Base-by-base conservation (phyloP, 768 basidiomycete species). In the Holtermanniella nyarrowii region DNA sequence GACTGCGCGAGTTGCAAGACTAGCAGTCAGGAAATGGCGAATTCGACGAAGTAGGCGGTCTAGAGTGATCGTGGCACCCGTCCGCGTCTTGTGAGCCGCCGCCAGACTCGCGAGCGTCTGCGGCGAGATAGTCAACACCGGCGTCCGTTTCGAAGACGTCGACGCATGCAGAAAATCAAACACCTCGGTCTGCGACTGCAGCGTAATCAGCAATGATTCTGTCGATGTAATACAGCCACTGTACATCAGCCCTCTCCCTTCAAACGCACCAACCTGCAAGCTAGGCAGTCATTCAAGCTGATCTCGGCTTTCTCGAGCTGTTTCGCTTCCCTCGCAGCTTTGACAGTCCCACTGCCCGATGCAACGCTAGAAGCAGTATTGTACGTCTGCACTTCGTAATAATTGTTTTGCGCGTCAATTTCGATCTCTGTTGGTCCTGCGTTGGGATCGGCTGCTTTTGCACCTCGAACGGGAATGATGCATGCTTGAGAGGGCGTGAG, bases 161-260 rank as follows among this genome's bases (percentile, higher is more conserved):
- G 75, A 71, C 37, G 76, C 72, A n/a, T 56, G 42, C 3, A 96
- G 77, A 61, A 88, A 84, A 44, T 79, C 78, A 44, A 93, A 79
- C 3, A 97, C 91, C 71, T 99, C 91, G 14, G 80, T 80, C 63
- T 96, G 91, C 5, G 89, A 93, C 70, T 99, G 93, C 31, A 95
- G 77, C 12, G 90, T 90, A 65, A 99, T 95, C 54, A 99, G 79
- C 43, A 97, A 83, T 18, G 89, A 93, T 76, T 99, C 93, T 21
- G 93, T 93, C 37, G 93, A 96, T 2, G 95, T 99, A 62, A 99
- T 96, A 66, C 95, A 99, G 2, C 95, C 95, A 54, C 93, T 95
- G 54, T 37, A 21, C 18, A 37, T 16, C n/a, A 13, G 7, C 31
- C 10, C 4, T 22, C 39, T 12, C n/a, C 44, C 22, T 21, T 12